Evolutionary conservation across 345 rosid species (phyloP).

Genomic region (Reutealis trisperma): DNA sequence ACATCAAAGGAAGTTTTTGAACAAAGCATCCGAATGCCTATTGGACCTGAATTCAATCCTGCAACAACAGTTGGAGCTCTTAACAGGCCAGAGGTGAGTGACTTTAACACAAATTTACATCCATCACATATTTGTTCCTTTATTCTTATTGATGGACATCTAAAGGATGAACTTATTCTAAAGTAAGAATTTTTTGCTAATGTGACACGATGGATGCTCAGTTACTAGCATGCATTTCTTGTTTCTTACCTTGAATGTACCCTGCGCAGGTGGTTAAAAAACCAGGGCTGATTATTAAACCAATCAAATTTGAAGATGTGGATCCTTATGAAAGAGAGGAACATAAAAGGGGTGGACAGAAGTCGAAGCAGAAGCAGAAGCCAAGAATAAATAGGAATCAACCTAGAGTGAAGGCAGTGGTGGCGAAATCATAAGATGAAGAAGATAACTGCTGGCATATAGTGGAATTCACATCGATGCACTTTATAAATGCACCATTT

Average conservation of each 20-base stretch:
- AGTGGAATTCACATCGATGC: too few species aligned
- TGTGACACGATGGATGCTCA: not conserved
- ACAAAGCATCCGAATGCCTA: slow-evolving; percentile 83
- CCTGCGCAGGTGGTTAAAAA: slow-evolving; percentile 71
- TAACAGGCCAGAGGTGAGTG: slow-evolving; percentile 74
- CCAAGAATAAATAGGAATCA: not conserved
- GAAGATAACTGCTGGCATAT: not conserved
- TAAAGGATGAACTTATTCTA: not conserved
- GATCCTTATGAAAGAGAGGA: slow-evolving; percentile 59
- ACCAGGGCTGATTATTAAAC: slow-evolving; percentile 73
- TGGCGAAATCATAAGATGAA: slow-evolving; percentile 11
- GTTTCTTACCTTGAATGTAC: slow-evolving; percentile 2
- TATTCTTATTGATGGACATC: not conserved
- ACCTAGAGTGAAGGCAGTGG: slow-evolving; percentile 16
- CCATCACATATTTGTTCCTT: not conserved
- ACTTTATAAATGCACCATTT: too few species aligned
- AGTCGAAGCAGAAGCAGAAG: slow-evolving; percentile 39
- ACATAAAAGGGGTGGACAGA: slow-evolving; percentile 36
- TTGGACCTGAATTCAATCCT: slow-evolving; percentile 93
- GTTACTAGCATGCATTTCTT: not conserved
- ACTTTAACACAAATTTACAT: not conserved
- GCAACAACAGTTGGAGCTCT: slow-evolving; percentile 65
- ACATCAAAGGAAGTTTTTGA: slow-evolving; percentile 79
- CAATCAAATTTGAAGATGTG: slow-evolving; percentile 68
- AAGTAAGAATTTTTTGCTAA: not conserved